phyloP scores from a whole-genome alignment of 768 basidiomycete genomes.

The Rhizopogon roseolus region DNA sequence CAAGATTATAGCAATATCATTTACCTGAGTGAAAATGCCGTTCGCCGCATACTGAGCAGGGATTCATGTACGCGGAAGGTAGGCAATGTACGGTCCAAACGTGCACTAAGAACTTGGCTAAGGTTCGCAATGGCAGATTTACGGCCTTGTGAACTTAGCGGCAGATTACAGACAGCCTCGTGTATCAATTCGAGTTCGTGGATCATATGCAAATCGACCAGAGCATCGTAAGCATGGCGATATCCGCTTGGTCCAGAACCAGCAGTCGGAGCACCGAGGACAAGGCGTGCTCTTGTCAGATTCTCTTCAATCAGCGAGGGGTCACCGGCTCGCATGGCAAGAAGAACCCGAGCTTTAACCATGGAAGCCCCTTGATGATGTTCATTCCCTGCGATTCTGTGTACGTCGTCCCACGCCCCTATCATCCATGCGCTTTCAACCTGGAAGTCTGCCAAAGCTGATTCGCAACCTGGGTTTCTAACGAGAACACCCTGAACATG shows the following conservation, averaged over 20 bases:
- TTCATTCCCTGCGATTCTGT: conserved; percentile 47
- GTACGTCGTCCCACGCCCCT: conserved; percentile 86
- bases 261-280: conserved; percentile 75
- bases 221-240: conserved; percentile 80
- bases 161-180: conserved; percentile 34
- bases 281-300: conserved; percentile 59
- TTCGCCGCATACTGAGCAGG: conserved; percentile 83
- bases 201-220: conserved; percentile 78
- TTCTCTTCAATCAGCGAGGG: conserved; percentile 39
- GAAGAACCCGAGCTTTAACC: conserved; percentile 72
- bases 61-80: conserved; percentile 88
- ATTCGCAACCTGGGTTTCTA: conserved; percentile 80
- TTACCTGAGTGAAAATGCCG: conserved; percentile 73
- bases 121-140: conserved; percentile 37
- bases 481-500: conserved; percentile 90
- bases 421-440: conserved; percentile 96
- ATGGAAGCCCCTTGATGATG: conserved; percentile 54
- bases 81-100: conserved; percentile 77
- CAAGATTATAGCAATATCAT: conserved; percentile 10
- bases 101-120: conserved; percentile 43
- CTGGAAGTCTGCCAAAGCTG: conserved; percentile 73
- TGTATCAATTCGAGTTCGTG: conserved; percentile 80
- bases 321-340: conserved; percentile 68
- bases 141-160: conserved; percentile 33
- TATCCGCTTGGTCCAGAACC: conserved; percentile 81